phyloP scores from a whole-genome alignment of 106 monocot genomes.

The Iris macrosiphon region DNA sequence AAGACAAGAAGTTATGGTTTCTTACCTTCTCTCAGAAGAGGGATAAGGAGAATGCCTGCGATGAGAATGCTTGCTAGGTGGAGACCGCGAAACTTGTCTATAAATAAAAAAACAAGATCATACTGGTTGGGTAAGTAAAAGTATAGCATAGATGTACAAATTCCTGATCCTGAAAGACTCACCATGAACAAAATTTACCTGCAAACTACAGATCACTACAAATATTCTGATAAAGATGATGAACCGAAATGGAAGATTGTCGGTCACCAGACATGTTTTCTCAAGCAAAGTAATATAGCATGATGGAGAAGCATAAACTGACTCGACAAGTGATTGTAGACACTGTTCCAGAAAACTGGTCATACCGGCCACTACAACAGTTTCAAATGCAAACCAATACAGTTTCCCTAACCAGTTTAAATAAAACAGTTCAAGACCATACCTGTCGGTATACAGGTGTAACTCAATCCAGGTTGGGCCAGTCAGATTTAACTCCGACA shows the following conservation, averaged over 20 bases:
- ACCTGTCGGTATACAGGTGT: too few species aligned
- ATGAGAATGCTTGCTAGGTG: conserved; percentile 89
- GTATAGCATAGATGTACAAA: conserved; percentile 12
- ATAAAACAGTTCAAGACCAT: too few species aligned
- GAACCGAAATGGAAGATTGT: not conserved
- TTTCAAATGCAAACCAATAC: not conserved
- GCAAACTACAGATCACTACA: conserved; percentile 10
- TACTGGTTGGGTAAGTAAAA: conserved; percentile 58
- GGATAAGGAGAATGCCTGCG: conserved; percentile 74
- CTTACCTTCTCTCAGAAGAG: conserved; percentile 58
- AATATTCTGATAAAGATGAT: not conserved
- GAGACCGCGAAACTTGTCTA: conserved; percentile 95
- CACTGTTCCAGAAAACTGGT: not conserved
- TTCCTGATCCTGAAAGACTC: conserved; percentile 14
- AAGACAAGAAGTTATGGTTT: not conserved
- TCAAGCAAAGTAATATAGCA: not conserved
- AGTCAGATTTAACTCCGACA: too few species aligned
- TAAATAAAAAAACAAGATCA: conserved; percentile 65
- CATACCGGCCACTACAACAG: not conserved
- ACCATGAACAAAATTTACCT: conserved; percentile 17
- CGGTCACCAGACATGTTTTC: not conserved
- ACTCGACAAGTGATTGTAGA: not conserved
- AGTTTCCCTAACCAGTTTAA: too few species aligned
- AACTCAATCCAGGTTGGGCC: too few species aligned
- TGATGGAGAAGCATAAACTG: not conserved